Base-by-base conservation (phyloP, 179 eudicot species). In the Spinacia oleracea region DNA sequence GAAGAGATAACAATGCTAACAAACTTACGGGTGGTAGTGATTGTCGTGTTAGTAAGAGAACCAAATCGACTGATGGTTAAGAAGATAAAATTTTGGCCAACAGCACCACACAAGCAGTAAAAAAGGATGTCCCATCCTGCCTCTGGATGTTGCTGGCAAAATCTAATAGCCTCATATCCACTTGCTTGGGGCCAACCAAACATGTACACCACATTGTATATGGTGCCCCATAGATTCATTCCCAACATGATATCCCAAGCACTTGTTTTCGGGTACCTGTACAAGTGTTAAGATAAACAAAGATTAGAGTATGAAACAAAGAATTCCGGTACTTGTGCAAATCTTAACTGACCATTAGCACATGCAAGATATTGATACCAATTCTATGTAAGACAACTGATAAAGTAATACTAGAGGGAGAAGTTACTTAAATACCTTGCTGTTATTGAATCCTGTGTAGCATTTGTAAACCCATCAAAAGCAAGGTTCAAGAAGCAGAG, bases 191-290 rank as follows among this genome's bases (percentile, higher is more conserved):
- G 99, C 91, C 89, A 93, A 31, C 98, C 97, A 46, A 96, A 96
- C 99, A 96, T 96, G 87, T 88, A 89, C 42, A 84, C 71, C 85
- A 86, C 73, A 76, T 93, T 96, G 89, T 93, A 96, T 55, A 96
- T 85, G 75, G 97, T 91, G 29, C 99, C 97, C 99, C 99, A 96
- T 12, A 96, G 76, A 83, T 96, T 96, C 99, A 96, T 96, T 25
- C 98, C 99, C n/a, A 96, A 75, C 99, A 96, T 96, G 16, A 96
- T 96, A 34, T 93, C 89, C 99, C 99, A 96, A 25, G 98, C 99
- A 59, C 88, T 88, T 53, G 99, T 96, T 80, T 92, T 96, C 2
- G 94, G 98, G 80, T 91, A 89, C 89, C 99, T 96, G 84, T 55
- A 77, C 40, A 81, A 9, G 55, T 23, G 31, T 25, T 12, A 29